Conservation (phyloP, 257 asterid species). For the Scutellaria barbata region DNA sequence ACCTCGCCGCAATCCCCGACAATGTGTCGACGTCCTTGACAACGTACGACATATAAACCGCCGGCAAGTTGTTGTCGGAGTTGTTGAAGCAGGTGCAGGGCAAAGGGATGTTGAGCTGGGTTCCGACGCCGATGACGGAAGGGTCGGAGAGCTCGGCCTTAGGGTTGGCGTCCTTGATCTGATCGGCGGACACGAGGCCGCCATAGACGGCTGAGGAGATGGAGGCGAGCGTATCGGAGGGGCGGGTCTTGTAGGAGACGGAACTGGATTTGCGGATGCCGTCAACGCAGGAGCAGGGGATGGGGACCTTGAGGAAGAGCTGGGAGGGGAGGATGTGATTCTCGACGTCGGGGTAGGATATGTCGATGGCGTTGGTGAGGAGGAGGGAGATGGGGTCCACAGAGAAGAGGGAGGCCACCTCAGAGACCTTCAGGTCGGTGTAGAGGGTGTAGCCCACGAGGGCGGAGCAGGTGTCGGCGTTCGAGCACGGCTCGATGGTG, state of each 20-base stretch:
- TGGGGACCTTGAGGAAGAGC: conserved; percentile 75
- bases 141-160: conserved; percentile 70
- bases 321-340: conserved; percentile 88
- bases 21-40: conserved; percentile 71
- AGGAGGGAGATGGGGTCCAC: conserved; percentile 87
- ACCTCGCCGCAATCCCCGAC: conserved; percentile 70
- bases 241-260: conserved; percentile 71
- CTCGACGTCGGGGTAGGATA: conserved; percentile 82
- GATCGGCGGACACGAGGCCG: conserved; percentile 85
- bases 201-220: conserved; percentile 68
- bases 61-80: conserved; percentile 78
- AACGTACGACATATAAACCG: conserved; percentile 83
- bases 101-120: conserved; percentile 66
- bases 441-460: conserved; percentile 86
- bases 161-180: conserved; percentile 79
- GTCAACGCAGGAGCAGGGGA: conserved; percentile 78
- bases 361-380: conserved; percentile 76
- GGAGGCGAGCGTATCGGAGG: conserved; percentile 73
- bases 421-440: conserved; percentile 95
- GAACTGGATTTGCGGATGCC: conserved; percentile 81
- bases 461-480: conserved; percentile 75
- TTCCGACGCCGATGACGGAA: conserved; percentile 63
- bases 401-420: conserved; percentile 83
- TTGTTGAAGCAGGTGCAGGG: conserved; percentile 98
- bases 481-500: conserved; percentile 93